phyloP scores from a whole-genome alignment of 352 stramenopile species.

The Globisporangium perplexum region DNA sequence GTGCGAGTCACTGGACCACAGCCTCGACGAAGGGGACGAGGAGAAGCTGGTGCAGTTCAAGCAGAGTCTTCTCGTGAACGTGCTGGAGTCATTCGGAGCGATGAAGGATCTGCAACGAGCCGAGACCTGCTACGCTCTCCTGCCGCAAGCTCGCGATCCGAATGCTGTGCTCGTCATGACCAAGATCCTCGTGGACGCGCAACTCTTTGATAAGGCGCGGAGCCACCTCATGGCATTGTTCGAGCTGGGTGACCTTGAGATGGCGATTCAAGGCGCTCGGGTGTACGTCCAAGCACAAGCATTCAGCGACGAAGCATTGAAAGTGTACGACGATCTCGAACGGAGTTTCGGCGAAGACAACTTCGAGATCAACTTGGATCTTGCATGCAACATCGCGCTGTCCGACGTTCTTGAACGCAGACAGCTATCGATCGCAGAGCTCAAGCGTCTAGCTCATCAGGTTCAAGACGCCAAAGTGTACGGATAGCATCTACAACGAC shows the following conservation, averaged over 20 bases:
- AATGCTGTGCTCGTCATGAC: conserved; percentile 44
- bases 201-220: conserved; percentile 45
- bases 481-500: not conserved
- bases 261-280: conserved; percentile 37
- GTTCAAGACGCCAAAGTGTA: conserved; percentile 28
- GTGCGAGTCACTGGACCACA: conserved; percentile 41
- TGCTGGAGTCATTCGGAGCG: conserved; percentile 41
- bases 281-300: conserved; percentile 35
- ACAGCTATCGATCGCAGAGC: conserved; percentile 30
- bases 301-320: conserved; percentile 44
- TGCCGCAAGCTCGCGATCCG: conserved; percentile 26
- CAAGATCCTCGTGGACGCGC: conserved; percentile 44
- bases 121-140: conserved; percentile 51
- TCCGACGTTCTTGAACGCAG: conserved; percentile 20
- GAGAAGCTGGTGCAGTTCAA: conserved; percentile 29
- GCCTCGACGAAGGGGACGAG: conserved; percentile 21
- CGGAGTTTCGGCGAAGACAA: conserved; percentile 48
- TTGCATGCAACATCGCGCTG: conserved; percentile 50
- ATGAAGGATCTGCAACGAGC: conserved; percentile 47
- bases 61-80: conserved; percentile 33
- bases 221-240: conserved; percentile 39
- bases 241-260: conserved; percentile 38
- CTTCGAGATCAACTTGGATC: conserved; percentile 55
- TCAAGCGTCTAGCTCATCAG: conserved; percentile 25
- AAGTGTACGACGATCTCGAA: conserved; percentile 59